A percentile compares a stretch with the other conserved stretches of the same genome.
Evolutionary conservation across 2,329 filamentous ascomycete genomes (phyloP).

Genomic region (Claviceps fusiformis): DNA sequence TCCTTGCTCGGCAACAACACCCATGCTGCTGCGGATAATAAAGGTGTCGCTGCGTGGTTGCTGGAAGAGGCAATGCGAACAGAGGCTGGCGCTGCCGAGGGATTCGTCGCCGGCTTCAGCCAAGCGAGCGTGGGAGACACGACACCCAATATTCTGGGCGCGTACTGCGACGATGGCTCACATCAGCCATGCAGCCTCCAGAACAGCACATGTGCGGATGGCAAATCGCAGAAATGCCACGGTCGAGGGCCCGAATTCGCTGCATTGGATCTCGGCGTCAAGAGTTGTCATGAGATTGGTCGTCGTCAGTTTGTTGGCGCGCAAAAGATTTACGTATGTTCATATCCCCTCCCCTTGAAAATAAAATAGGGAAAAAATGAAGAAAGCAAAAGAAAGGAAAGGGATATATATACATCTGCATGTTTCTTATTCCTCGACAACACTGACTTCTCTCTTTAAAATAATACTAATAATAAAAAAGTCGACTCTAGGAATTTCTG

Average conservation of each 20-base stretch:
- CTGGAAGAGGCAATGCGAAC: constrained; percentile 57
- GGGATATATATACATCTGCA: background rate
- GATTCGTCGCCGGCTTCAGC: constrained; percentile 82
- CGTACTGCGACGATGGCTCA: constrained; percentile 78
- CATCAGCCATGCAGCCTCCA: constrained; percentile 58
- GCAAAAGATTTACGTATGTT: constrained; percentile 25
- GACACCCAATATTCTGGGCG: constrained; percentile 73
- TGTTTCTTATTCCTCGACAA: background rate
- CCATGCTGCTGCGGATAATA: constrained; percentile 86
- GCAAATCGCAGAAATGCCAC: constrained; percentile 57
- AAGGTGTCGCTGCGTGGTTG: constrained; percentile 77
- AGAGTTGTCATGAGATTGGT: constrained; percentile 65
- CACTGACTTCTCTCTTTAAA: background rate
- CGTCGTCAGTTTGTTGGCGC: constrained; percentile 55
- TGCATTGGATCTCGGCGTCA: constrained; percentile 54
- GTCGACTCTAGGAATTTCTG: constrained; percentile 26
- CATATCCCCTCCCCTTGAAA: background rate
- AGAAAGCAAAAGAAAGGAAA: background rate
- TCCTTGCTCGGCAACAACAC: constrained; percentile 88
- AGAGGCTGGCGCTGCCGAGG: constrained; percentile 41
- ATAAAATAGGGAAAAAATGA: background rate
- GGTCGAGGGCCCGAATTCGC: constrained; percentile 58
- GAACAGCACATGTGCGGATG: constrained; percentile 70
- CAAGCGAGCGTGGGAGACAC: constrained; percentile 88
- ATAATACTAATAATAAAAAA: background rate